Base-by-base conservation (phyloP, 441 rosid genomes). In the Adansonia madagascariensis region DNA sequence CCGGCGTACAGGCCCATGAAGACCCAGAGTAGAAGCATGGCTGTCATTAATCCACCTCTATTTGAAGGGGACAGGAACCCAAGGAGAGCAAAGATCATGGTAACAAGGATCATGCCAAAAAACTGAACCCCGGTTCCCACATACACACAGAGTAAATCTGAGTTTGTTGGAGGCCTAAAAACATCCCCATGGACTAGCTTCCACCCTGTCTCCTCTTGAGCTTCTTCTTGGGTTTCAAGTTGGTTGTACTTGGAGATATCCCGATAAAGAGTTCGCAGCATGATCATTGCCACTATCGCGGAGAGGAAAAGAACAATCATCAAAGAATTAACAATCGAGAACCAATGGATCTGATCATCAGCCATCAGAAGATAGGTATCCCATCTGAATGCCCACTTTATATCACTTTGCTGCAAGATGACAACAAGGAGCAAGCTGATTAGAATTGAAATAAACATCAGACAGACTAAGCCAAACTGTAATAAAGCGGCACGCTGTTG, bases 231-330 rank as follows among this genome's bases (percentile, higher is more conserved):
- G 79, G 94, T 91, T 88, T 95, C 98, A 60, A 95, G 83, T 79
- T 93, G 98, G 85, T 94, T 94, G 89, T 94, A 95, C 88, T 91
- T 93, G 71, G 98, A 95, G 56, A 95, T 95, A 78, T 95, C 98
- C 17, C 96, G 89, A 79, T 90, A 93, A 60, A 95, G 97, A 5
- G 97, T 95, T 71, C 97, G 88, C 76, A 95, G 63, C 98, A 95
- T 95, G 79, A 91, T 95, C 98, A 95, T 95, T 55, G 98, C 98
- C 81, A 95, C 92, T 97, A 95, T 95, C 14, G 98, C 98, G 0
- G 98, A 93, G 57, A 93, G 98, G 90, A 95, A 95, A 66, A 95
- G 92, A 71, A 95, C 97, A 80, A 95, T 93, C 97, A 93, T 95
- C 88, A 93, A 81, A 3, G 98, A 95, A 76, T 95, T 93, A 73